phyloP scores from a whole-genome alignment of 2,329 filamentous ascomycete species.

The Cladophialophora carrionii region DNA sequence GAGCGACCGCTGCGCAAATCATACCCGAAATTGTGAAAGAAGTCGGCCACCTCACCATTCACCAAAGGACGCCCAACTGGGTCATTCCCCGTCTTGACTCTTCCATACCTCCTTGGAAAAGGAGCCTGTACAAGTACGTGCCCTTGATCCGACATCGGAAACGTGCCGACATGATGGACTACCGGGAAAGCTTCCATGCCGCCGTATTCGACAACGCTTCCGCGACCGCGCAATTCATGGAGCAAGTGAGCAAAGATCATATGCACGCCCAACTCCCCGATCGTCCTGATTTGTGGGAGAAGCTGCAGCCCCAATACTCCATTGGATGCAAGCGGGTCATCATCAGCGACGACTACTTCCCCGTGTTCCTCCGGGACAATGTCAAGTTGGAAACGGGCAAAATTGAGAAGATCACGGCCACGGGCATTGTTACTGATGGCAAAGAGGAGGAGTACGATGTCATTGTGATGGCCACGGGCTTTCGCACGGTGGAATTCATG shows the following conservation, averaged over 20 bases:
- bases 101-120: slow-evolving; percentile 49
- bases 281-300: slow-evolving; percentile 56
- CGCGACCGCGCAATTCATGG: slow-evolving; percentile 48
- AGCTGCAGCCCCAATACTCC: slow-evolving; percentile 58
- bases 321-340: slow-evolving; percentile 50
- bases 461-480: slow-evolving; percentile 63
- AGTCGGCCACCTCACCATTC: slow-evolving; percentile 56
- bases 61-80: slow-evolving; percentile 64
- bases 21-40: slow-evolving; percentile 60
- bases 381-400: slow-evolving; percentile 56
- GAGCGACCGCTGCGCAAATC: slow-evolving; percentile 63
- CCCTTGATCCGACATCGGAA: slow-evolving; percentile 57
- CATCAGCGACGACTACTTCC: slow-evolving; percentile 61
- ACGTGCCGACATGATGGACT: slow-evolving; percentile 58
- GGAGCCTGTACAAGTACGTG: slow-evolving; percentile 54
- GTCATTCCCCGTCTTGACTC: slow-evolving; percentile 58
- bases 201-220: slow-evolving; percentile 50
- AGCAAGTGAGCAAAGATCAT: slow-evolving; percentile 43
- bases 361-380: slow-evolving; percentile 53
- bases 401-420: slow-evolving; percentile 53
- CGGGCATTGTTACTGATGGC: slow-evolving; percentile 53
- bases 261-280: slow-evolving; percentile 55
- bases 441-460: slow-evolving; percentile 57
- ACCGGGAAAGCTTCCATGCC: slow-evolving; percentile 55
- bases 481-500: slow-evolving; percentile 63